Conservation (phyloP, 495 filamentous ascomycete genomes). For the Neurospora sp. region DNA sequence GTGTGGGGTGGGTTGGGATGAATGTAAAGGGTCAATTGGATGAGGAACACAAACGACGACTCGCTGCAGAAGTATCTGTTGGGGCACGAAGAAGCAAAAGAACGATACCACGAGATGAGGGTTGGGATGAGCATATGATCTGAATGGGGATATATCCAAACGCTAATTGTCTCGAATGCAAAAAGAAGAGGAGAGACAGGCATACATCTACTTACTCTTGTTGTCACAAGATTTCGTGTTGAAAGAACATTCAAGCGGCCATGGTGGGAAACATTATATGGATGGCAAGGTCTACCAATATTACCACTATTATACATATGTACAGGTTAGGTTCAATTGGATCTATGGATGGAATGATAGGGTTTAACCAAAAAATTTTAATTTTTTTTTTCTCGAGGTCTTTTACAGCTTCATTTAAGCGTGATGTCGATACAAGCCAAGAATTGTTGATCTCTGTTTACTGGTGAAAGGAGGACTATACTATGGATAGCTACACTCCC, state of each 20-base stretch:
- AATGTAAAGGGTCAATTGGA: background rate
- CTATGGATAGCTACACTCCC: background rate
- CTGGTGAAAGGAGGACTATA: background rate
- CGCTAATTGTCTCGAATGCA: background rate
- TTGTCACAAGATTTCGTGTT: background rate
- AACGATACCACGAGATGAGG: background rate
- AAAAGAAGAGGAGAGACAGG: background rate
- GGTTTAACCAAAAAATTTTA: background rate
- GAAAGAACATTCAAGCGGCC: background rate
- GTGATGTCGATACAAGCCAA: background rate
- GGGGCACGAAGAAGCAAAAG: background rate
- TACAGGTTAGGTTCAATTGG: background rate
- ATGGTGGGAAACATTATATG: background rate
- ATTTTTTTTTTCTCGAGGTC: background rate
- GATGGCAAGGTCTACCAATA: background rate
- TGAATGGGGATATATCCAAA: background rate
- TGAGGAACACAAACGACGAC: background rate
- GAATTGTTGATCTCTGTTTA: background rate
- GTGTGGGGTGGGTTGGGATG: background rate
- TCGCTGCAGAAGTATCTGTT: background rate
- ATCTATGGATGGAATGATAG: background rate
- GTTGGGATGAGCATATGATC: background rate
- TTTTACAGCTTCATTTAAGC: background rate
- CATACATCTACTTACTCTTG: background rate
- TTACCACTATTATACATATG: background rate